phyloP scores from a whole-genome alignment of 768 basidiomycete genomes.

The Leccinum fibrillosum region DNA sequence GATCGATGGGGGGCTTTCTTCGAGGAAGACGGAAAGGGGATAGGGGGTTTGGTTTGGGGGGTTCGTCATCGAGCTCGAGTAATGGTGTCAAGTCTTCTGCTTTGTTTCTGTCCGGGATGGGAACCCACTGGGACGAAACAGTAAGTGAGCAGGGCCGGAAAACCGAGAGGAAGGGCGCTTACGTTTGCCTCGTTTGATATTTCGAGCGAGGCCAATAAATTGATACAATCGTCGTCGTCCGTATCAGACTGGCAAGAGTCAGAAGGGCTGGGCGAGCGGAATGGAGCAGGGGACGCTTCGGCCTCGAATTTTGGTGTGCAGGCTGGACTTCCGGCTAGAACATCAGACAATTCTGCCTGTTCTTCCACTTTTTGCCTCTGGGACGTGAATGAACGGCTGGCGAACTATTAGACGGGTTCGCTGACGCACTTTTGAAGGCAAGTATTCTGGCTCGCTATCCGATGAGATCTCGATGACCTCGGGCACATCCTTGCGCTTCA shows the following conservation, averaged over 20 bases:
- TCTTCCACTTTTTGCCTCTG: slow-evolving; percentile 23
- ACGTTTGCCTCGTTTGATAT: slow-evolving; percentile 31
- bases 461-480: slow-evolving; percentile 28
- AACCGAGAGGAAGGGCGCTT: not conserved
- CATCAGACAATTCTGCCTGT: not conserved
- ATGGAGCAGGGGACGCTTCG: slow-evolving; percentile 1
- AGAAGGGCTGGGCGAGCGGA: slow-evolving; percentile 1
- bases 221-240: slow-evolving; percentile 23
- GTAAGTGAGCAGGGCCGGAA: slow-evolving; percentile 2
- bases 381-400: not conserved
- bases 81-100: slow-evolving; percentile 31
- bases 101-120: slow-evolving; percentile 25
- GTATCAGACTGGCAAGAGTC: not conserved
- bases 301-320: slow-evolving; percentile 4
- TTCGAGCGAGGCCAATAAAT: slow-evolving; percentile 27
- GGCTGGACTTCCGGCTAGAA: not conserved
- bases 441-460: slow-evolving; percentile 28
- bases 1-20: slow-evolving; percentile 18
- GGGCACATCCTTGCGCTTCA: slow-evolving; percentile 21
- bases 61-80: not conserved
- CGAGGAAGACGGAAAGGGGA: slow-evolving; percentile 13
- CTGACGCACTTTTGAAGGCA: slow-evolving; percentile 20
- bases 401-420: not conserved
- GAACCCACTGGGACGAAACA: slow-evolving; percentile 22
- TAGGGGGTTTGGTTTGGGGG: not conserved